phyloP scores from a whole-genome alignment of 192 early-diverging fungal species.

The Umbelopsis sp. region DNA sequence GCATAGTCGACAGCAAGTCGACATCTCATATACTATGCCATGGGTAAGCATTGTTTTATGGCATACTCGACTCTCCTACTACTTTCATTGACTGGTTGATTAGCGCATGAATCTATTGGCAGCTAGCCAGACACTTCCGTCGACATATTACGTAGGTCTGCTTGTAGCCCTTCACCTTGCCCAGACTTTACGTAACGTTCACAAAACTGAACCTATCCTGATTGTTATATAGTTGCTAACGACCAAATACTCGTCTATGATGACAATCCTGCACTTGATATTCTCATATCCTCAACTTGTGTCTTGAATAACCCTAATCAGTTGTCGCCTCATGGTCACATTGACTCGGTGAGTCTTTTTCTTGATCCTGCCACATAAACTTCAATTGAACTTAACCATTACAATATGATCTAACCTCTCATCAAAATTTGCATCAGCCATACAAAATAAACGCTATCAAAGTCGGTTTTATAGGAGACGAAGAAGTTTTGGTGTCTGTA shows the following conservation, averaged over 20 bases:
- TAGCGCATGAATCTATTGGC: conserved; percentile 53
- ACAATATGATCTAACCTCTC: no score
- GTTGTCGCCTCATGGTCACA: conserved; percentile 17
- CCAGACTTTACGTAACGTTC: not conserved
- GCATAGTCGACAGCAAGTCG: conserved; percentile 17
- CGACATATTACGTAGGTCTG: conserved; percentile 43
- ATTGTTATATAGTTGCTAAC: conserved; percentile 27
- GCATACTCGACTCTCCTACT: not conserved
- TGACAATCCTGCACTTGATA: conserved; percentile 29
- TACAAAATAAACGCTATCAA: conserved; percentile 61
- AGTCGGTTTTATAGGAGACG: conserved; percentile 49
- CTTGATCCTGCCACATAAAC: not conserved
- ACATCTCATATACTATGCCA: conserved; percentile 15
- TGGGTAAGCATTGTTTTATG: conserved; percentile 19
- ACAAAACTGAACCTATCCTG: not conserved
- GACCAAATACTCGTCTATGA: conserved; percentile 34
- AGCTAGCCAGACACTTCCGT: conserved; percentile 38
- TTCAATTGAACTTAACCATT: not conserved
- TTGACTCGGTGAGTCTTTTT: conserved; percentile 8
- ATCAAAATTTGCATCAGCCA: not conserved
- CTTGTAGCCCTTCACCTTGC: not conserved
- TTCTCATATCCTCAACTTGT: conserved; percentile 19
- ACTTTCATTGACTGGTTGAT: not conserved
- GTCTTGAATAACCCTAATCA: conserved; percentile 27
- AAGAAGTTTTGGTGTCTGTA: conserved; percentile 55